Base-by-base conservation (phyloP, 257 asterid genomes). In the Salvia splendens region DNA sequence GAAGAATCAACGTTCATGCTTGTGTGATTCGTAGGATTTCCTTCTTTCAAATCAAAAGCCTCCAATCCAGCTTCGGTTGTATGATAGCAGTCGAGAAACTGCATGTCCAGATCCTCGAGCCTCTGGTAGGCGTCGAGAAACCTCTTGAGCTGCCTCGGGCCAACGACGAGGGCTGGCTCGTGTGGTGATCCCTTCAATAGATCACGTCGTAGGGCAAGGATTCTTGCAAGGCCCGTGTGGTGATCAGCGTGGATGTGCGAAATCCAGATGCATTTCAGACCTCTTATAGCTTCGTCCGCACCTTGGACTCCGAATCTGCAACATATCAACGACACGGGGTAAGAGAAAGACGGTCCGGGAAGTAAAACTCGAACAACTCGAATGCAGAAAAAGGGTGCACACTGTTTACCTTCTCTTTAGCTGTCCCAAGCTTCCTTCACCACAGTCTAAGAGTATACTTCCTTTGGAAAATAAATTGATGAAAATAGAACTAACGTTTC, bases 221-320 rank as follows among this genome's bases (percentile, higher is more conserved):
- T 87, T 84, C 99, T 81, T 16, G 97, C 99, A 7, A 94, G 92
- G 36, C 99, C 97, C 0, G 97, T 85, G 64, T 94, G 99, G 67
- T 94, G 99, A 80, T 94, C 97, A 6, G 97, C 99, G 24, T 94
- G 99, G 60, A 94, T 94, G 75, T 94, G 99, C 38, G 99, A 94
- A 67, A 94, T 91, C 99, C 97, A 94, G 46, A 94, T 85, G 43
- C 92, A 94, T 77, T 74, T 85, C 70, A 94, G 75, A 38, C 85
- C 81, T 83, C 75, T 81, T 12, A 94, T 78, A 61, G 86, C 92
- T 43, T 88, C 95, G 16, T 94, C 97, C 7, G 95, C 97, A 36
- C 95, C 93, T 50, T 82, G 77, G 53, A 88, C 66, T 6, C 99
- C 97, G 64, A 84, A 94, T 73, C 99, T 93, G 85, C 56, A 54